Evolutionary conservation across 306 rosid species (phyloP).

Genomic region (Alnus rubra): DNA sequence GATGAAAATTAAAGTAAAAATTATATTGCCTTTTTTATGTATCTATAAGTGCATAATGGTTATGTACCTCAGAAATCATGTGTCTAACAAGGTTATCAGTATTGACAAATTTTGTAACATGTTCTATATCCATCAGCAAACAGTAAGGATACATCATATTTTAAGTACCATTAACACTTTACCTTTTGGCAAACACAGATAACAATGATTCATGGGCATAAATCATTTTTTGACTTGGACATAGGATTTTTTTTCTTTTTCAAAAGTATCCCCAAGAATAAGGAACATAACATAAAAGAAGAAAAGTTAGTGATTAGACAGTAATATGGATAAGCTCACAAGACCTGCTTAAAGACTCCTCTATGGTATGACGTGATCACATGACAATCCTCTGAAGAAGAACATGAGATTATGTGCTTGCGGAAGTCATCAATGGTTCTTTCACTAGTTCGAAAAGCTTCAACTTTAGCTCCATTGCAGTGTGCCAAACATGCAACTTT

Average conservation of each 20-base stretch:
- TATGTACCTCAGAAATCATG: not conserved
- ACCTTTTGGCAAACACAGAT: not conserved
- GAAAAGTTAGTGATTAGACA: not conserved
- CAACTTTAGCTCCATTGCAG: conserved; percentile 83
- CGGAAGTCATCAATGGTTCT: conserved; percentile 63
- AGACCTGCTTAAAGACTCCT: conserved; percentile 69
- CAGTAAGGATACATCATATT: not conserved
- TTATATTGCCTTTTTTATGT: not conserved
- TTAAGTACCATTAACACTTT: not conserved
- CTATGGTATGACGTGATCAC: conserved; percentile 73
- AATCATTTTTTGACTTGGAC: not conserved
- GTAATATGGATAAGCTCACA: conserved; percentile 20
- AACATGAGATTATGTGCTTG: conserved; percentile 42
- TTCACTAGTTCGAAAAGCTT: conserved; percentile 58
- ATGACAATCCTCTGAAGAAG: conserved; percentile 64
- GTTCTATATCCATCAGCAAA: not conserved
- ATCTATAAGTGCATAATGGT: not conserved
- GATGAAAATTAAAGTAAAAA: not conserved
- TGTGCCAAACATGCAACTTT: conserved; percentile 89
- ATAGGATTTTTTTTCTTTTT: not conserved
- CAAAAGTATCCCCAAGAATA: not conserved
- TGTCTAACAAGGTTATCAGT: not conserved
- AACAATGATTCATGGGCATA: not conserved
- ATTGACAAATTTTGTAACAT: not conserved
- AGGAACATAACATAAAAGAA: not conserved